Base-by-base conservation (phyloP, 176 grass and related monocot genomes). In the Carex pumila region DNA sequence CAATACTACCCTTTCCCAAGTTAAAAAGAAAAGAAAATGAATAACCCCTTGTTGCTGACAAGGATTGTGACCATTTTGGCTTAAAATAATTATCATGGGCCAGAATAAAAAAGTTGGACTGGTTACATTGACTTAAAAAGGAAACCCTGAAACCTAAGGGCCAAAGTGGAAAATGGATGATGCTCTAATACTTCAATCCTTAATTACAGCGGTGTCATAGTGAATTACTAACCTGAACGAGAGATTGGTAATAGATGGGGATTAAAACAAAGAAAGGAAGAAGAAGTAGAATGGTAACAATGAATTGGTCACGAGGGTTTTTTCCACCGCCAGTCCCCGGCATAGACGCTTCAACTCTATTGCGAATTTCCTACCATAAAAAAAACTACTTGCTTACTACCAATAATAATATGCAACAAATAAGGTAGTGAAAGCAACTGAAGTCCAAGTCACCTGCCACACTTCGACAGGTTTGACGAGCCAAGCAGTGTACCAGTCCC, bases 401-500 rank as follows among this genome's bases (percentile, higher is more conserved):
- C 84, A 60, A 79, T 43, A 2, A 87, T 61, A 81, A 17, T 30
- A 87, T 74, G 63, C 18, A 80, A 65, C 58, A 55, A 91, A 78
- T 77, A 64, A 17, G 83, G 58, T 3, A 82, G 71, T 39, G 32
- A 10, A 57, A 34, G 53, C 21, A 50, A 50, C 47, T 15, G 84
- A 61, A 71, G 49, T 37, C 7, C 32, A 54, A 72, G 80, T 86
- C 71, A 94, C 95, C 95, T 98, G 95, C 95, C 95, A 98, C 59
- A 91, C 88, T 88, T 91, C 90, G 10, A 98, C 92, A 83, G 95
- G 92, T 88, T 98, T 98, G 83, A 98, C 83, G 69, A 98, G 89
- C 95, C 95, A 98, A 83, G 91, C 92, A 63, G 95, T 93, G 83
- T 86, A 98, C 95, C 95, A 98, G 84, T 98, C 92, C 95, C 95